Conservation (phyloP, 202 grass and related monocot genomes). For the Zoysia matrella region DNA sequence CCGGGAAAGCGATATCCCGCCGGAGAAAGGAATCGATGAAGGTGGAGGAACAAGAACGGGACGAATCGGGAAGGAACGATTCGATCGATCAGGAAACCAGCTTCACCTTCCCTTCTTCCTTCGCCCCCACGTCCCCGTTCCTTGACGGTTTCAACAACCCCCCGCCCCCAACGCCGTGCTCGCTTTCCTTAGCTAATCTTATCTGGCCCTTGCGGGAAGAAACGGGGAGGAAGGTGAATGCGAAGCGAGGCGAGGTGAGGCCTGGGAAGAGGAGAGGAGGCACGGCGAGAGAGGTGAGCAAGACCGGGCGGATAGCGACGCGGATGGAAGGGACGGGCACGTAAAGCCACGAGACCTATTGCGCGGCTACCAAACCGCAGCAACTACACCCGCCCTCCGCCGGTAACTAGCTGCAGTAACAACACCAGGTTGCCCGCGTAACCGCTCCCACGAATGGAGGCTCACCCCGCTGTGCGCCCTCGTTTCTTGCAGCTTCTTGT, state of each 20-base stretch:
- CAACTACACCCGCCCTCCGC: slow-evolving; percentile 24
- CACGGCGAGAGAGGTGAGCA: background rate
- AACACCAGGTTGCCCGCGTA: slow-evolving; percentile 15
- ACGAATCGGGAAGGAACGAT: slow-evolving; percentile 30
- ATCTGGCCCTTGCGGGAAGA: slow-evolving; percentile 45
- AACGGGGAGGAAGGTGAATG: slow-evolving; percentile 35
- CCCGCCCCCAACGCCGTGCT: background rate
- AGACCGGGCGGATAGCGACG: slow-evolving; percentile 39
- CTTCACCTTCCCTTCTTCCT: slow-evolving; percentile 24
- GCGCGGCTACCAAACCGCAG: slow-evolving; percentile 38
- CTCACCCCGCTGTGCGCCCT: background rate
- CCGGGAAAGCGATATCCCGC: slow-evolving; percentile 12
- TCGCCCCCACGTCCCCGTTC: slow-evolving; percentile 30
- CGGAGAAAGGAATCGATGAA: slow-evolving; percentile 4
- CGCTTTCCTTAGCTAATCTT: slow-evolving; percentile 43
- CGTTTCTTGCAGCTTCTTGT: slow-evolving; percentile 11
- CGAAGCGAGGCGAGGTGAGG: background rate
- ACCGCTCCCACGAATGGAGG: background rate
- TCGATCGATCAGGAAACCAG: slow-evolving; percentile 33
- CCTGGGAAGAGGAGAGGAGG: background rate
- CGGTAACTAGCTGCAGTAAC: background rate
- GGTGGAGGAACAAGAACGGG: background rate
- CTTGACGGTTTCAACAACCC: slow-evolving; percentile 38
- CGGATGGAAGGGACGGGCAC: slow-evolving; percentile 35
- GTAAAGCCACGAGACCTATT: slow-evolving; percentile 48